Evolutionary conservation across 2,329 filamentous ascomycete genomes (phyloP).

Genomic region (Aspergillus hortae): DNA sequence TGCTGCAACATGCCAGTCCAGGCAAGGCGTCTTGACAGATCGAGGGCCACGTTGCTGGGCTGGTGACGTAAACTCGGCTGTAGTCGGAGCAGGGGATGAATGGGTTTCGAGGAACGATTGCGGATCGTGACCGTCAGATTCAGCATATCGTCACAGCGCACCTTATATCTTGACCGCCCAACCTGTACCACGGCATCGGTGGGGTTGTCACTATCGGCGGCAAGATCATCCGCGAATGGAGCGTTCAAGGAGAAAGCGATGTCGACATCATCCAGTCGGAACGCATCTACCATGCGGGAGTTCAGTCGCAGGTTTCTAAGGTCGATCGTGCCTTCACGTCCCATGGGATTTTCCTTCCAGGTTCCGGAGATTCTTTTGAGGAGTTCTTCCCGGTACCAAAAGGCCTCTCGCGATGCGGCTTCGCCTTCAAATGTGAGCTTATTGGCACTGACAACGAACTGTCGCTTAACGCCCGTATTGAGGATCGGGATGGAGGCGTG

Average conservation of each 20-base stretch:
- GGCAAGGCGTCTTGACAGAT: slow-evolving; percentile 75
- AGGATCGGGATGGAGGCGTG: slow-evolving; percentile 75
- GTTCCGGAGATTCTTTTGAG: slow-evolving; percentile 66
- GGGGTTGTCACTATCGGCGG: slow-evolving; percentile 7
- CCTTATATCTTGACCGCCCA: slow-evolving; percentile 45
- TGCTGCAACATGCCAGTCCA: slow-evolving; percentile 85
- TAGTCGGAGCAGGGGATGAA: slow-evolving; percentile 70
- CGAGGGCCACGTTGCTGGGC: slow-evolving; percentile 67
- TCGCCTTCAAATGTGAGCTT: slow-evolving; percentile 78
- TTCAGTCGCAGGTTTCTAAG: slow-evolving; percentile 71
- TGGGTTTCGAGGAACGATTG: slow-evolving; percentile 66
- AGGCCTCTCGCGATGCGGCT: slow-evolving; percentile 72
- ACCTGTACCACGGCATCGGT: slow-evolving; percentile 32
- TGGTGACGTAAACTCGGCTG: slow-evolving; percentile 74
- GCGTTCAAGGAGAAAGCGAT: slow-evolving; percentile 49
- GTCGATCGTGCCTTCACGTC: slow-evolving; percentile 66
- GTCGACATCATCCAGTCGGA: slow-evolving; percentile 76
- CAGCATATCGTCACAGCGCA: slow-evolving; percentile 61
- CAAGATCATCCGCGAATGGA: slow-evolving; percentile 22
- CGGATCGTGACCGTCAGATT: slow-evolving; percentile 67
- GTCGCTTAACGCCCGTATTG: slow-evolving; percentile 77
- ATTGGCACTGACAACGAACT: slow-evolving; percentile 82
- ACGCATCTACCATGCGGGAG: slow-evolving; percentile 74
- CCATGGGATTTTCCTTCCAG: slow-evolving; percentile 63
- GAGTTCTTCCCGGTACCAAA: slow-evolving; percentile 86